Conservation (phyloP, 2,329 filamentous ascomycete genomes). For the Didymellaceae sp. region DNA sequence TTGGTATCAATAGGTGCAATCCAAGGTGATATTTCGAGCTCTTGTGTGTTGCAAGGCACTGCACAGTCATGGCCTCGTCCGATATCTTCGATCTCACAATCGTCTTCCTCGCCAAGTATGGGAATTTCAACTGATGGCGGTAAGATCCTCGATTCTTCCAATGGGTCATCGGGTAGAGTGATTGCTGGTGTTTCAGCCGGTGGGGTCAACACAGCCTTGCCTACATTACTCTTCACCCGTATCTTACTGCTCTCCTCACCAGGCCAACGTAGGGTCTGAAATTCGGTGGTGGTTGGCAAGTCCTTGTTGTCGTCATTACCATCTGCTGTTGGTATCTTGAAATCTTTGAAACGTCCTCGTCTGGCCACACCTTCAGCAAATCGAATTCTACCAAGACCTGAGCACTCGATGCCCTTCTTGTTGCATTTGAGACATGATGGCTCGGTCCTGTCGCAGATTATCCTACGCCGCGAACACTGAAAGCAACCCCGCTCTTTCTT, state of each 20-base stretch:
- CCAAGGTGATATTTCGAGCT: conserved; percentile 23
- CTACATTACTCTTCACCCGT: neutral
- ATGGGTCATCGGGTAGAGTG: too few relatives aligned
- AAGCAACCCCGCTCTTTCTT: conserved; percentile 40
- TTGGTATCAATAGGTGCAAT: conserved; percentile 37
- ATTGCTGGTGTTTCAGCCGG: too few relatives aligned
- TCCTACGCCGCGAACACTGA: conserved; percentile 49
- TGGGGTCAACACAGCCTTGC: too few relatives aligned
- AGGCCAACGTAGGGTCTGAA: conserved; percentile 6
- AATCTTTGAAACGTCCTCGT: conserved; percentile 25
- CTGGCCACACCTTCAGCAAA: conserved; percentile 43
- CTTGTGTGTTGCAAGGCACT: neutral
- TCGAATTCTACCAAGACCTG: conserved; percentile 48
- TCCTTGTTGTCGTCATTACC: neutral
- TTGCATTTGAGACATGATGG: conserved; percentile 51
- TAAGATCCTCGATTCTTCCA: too few relatives aligned
- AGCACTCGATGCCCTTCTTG: conserved; percentile 50
- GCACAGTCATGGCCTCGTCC: neutral
- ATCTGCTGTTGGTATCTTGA: conserved; percentile 18
- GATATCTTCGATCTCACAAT: conserved; percentile 3
- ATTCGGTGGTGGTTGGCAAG: conserved; percentile 1
- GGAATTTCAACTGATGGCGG: too few relatives aligned
- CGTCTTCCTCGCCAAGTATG: neutral
- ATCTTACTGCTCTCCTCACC: conserved; percentile 2
- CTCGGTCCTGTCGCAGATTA: conserved; percentile 51